phyloP scores from a whole-genome alignment of 2,329 filamentous ascomycete species.

The Epichloe aotearoae region DNA sequence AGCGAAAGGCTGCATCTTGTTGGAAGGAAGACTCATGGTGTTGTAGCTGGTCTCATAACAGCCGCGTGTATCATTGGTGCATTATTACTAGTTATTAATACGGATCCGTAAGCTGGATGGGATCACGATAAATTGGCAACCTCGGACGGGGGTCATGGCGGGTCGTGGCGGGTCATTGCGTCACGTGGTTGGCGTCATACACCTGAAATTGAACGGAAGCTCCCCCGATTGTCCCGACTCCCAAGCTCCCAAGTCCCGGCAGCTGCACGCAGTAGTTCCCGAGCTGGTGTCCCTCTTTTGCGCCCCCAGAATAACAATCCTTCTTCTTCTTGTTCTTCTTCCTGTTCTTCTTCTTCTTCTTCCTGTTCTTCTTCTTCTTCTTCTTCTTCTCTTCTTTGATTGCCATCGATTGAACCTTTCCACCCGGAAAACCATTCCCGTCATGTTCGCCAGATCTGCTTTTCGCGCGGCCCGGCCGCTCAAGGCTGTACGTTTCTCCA shows the following conservation, averaged over 20 bases:
- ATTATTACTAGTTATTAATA: no score
- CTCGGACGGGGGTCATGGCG: neutral
- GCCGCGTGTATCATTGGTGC: neutral
- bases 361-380: neutral
- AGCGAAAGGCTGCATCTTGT: no score
- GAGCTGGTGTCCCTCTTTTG: neutral
- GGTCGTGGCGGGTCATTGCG: neutral
- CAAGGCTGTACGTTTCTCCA: slow-evolving; percentile 42
- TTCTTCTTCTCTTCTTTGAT: no score
- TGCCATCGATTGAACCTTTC: neutral
- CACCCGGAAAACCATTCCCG: slow-evolving; percentile 18
- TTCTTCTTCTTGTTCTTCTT: neutral
- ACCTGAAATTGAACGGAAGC: neutral
- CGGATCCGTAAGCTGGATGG: no score
- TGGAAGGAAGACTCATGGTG: no score
- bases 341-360: no score
- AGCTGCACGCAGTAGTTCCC: neutral
- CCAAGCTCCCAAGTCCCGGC: no score
- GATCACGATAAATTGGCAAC: neutral
- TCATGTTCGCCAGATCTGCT: slow-evolving; percentile 55
- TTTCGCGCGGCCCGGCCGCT: slow-evolving; percentile 53
- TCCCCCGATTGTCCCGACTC: neutral
- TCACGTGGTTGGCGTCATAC: slow-evolving; percentile 7
- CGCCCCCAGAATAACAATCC: neutral
- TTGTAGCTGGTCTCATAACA: neutral